Evolutionary conservation across 441 rosid species (phyloP), one percentile per base, ranked within the genome.

Genomic region (Brassica hybrid): DNA sequence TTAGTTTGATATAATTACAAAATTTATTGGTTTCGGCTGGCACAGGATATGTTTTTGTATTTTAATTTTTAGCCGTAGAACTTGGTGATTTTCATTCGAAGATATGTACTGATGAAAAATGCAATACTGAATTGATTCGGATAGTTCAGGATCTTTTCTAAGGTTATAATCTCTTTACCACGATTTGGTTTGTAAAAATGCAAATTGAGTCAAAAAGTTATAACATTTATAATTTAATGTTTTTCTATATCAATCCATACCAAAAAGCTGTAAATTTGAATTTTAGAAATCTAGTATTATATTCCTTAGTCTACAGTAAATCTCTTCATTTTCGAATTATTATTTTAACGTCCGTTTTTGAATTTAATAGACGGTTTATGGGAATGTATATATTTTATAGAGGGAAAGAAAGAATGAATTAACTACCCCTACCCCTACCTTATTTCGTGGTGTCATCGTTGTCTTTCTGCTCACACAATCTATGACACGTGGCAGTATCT

Each of bases 311-410:
- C 4, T 50, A 16, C 56, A 57, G 43, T 67, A 76, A 72, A 77
- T 59, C 57, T 69, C 7, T 13, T 41, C 5, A 65, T 45, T 59
- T 65, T 63, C 7, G 0, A 23, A 50, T 41, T 43, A 16, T 50
- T 32, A 50, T 11, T 32, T 69, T 19, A 19, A 62, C 43, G 74
- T 76, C 74, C 41, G 21, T 67, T 32, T 54, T 77, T 8, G 59
- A 71, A 77, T 77, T 71, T 58, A 65, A 72, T 19, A 13, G 72
- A 71, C 5, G 21, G 61, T 65, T 71, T 65, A 67, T 36, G 57
- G 30, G 36, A 71, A 78, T 38, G 69, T 72, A 63, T 65, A 4
- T 61, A 21, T 70, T 59, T 71, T 70, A 76, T 48, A 32, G 68
- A 60, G 79, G 48, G 34, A 67, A 12, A 67, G 59, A 16, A 41